Evolutionary conservation across 1,139 yeast species (phyloP), one percentile per base, ranked within the genome.

Genomic region (Yueomyces sp.): DNA sequence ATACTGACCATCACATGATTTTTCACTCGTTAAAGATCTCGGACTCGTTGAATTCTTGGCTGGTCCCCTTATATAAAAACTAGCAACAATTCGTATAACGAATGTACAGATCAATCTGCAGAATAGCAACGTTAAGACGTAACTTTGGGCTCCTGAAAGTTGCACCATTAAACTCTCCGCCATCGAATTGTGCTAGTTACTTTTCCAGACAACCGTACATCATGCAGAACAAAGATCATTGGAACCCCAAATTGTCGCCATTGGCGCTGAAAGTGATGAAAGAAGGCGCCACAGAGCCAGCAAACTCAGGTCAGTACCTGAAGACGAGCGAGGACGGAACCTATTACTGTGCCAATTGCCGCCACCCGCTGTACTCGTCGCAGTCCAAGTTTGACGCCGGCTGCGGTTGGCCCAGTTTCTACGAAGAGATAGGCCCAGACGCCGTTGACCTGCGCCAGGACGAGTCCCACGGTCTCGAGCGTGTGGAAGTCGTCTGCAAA

Each of bases 381-480:
- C 69, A 72, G 39, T 74, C 96, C 11, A 91, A 91, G 64, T 91
- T 93, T 55, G 78, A 81, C 46, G 76, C 95, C 26, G 87, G 86
- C 44, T 91, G 98, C 63, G 98, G 98, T 2, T 91, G 98, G 98
- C 98, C 98, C 0, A 87, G 96, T 0, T 91, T 91, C 63, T 89
- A 80, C 60, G 81, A 84, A 45, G 96, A 95, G 3, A 67, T 89
- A 41, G 44, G 44, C 2, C 94, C 95, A 0, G 89, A 87, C 0
- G 71, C 95, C 1, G 70, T 91, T 39, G 71, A 64, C 31, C 68
- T 81, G 11, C 64, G 72, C 48, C 71, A 68, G 29, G 99, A 91
- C 61, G 54, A 45, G 0, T 62, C 79, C 7, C 65, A 65, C 44
- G 97, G 97, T 0, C 85, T 80, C 89, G 69, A 67, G 19, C 70